Evolutionary conservation across 495 filamentous ascomycete genomes (phyloP).

Genomic region (Penicillium coprophilum): DNA sequence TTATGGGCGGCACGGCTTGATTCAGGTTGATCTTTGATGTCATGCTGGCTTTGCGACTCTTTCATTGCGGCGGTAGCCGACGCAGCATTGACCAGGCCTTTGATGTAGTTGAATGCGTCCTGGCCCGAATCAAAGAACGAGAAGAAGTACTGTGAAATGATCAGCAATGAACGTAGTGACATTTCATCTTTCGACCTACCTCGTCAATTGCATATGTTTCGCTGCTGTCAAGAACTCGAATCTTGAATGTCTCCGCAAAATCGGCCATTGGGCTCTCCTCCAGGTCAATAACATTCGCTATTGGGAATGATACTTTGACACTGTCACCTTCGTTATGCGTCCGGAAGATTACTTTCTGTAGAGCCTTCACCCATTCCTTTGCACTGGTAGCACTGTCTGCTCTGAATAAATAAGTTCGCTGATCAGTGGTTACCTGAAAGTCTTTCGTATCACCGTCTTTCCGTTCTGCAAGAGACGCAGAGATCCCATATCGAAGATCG

Average conservation of each 20-base stretch:
- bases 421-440: conserved; percentile 80
- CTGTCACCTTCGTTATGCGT: conserved; percentile 96
- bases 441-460: conserved; percentile 63
- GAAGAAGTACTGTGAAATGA: conserved; percentile 79
- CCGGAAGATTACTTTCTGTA: conserved; percentile 93
- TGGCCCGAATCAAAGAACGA: conserved; percentile 88
- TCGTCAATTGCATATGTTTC: conserved; percentile 96
- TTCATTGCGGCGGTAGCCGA: conserved; percentile 43
- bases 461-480: conserved; percentile 65
- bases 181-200: conserved; percentile 47
- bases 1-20: conserved; percentile 26
- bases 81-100: conserved; percentile 66
- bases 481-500: conserved; percentile 88
- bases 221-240: conserved; percentile 85
- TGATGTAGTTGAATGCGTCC: conserved; percentile 79
- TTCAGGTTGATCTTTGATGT: conserved; percentile 8
- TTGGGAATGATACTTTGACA: conserved; percentile 90
- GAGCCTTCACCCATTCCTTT: conserved; percentile 94
- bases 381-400: conserved; percentile 87
- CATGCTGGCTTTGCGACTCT: conserved; percentile 8
- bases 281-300: conserved; percentile 85
- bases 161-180: neutral
- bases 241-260: conserved; percentile 91
- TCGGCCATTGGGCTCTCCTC: conserved; percentile 91
- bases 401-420: conserved; percentile 81